Evolutionary conservation across 306 rosid genomes (phyloP), one percentile per base, ranked within the genome.

Genomic region (Cajanus cajan): DNA sequence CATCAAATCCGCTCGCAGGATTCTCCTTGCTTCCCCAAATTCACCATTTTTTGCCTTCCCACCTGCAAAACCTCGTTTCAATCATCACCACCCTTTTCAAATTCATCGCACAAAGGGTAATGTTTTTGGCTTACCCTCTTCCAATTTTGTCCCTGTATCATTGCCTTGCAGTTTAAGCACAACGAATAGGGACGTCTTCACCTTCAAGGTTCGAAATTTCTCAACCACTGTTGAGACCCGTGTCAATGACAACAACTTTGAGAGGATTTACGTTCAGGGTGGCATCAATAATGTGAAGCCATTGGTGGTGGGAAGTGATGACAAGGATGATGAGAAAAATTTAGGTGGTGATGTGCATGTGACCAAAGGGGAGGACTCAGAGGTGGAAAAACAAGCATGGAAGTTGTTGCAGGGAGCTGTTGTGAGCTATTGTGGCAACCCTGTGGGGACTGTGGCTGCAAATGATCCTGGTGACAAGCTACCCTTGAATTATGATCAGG

Each of bases 381-480:
- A 81, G 33, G 82, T 52, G 31, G 97, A 93, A 72, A 82, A 86
- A 74, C 86, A 90, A 69, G 97, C 94, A 6, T 93, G 98, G 98
- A 84, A 66, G 44, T 80, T 93, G 48, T 88, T 93, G 55, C 76
- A 79, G 58, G 85, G 82, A 40, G 87, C 97, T 1, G 78, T 91
- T 62, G 95, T 91, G 62, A 90, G 25, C 54, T 93, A 93, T 80
- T 91, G 97, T 82, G 96, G 94, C 6, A 85, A 70, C 79, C 94
- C 98, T 0, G 91, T 91, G 73, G 98, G 98, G 45, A 91, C 98
- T 2, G 68, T 93, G 67, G 98, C 98, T 15, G 97, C 98, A 15
- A 89, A 88, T 70, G 96, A 91, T 87, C 94, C 94, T 0, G 86
- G 81, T 8, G 98, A 93, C 70, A 82, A 82, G 59, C 63, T 64